Evolutionary conservation across 306 rosid species (phyloP).

Genomic region (Canavalia gladiata): DNA sequence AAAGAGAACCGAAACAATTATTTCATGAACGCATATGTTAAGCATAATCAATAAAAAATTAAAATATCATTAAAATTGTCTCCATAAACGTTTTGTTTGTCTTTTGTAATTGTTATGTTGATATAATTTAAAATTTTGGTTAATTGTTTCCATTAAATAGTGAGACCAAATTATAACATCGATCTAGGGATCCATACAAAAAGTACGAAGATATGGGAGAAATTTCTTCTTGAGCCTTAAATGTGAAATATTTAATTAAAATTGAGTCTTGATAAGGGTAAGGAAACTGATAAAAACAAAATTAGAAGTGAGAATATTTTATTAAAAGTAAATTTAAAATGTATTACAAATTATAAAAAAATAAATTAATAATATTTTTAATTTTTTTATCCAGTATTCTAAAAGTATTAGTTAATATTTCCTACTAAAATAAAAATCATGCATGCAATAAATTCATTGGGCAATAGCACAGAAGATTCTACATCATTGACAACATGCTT

Average conservation of each 20-base stretch:
- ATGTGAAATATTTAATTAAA: not conserved
- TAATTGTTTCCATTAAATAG: not conserved
- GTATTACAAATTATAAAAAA: too few relatives aligned
- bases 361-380: too few relatives aligned
- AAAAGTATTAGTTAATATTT: too few relatives aligned
- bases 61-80: not conserved
- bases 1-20: not conserved
- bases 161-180: not conserved
- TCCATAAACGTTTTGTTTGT: not conserved
- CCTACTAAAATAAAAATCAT: not conserved
- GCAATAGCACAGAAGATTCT: not conserved
- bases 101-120: not conserved
- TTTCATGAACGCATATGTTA: not conserved
- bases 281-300: too few relatives aligned
- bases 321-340: too few relatives aligned
- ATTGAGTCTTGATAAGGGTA: too few relatives aligned
- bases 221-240: not conserved
- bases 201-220: not conserved
- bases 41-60: not conserved
- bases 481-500: not conserved
- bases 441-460: slow-evolving; percentile 17
- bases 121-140: not conserved
- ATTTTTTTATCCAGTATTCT: too few relatives aligned
- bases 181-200: not conserved
- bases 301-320: too few relatives aligned